Percentiles rank a stretch among this genome's conserved stretches.
phyloP scores from a whole-genome alignment of 768 basidiomycete genomes.

The Agaricus subrufescens region DNA sequence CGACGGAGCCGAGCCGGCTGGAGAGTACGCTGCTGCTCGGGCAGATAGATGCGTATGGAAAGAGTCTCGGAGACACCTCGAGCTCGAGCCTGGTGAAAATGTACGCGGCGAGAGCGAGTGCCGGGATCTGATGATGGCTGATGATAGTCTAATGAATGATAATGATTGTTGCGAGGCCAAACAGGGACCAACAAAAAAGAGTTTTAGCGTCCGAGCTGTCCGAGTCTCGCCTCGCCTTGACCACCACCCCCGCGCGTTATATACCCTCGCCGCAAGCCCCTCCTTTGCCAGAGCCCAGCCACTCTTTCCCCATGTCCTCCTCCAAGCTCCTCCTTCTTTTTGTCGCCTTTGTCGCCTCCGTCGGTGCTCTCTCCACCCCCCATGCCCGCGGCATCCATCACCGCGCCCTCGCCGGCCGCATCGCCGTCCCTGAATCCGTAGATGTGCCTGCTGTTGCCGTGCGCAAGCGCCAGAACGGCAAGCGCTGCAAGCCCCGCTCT shows the following conservation, averaged over 20 bases:
- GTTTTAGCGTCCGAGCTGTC: too few relatives aligned
- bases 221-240: neutral
- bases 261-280: neutral
- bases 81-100: slow-evolving; percentile 76
- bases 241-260: neutral
- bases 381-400: slow-evolving; percentile 37
- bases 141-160: neutral
- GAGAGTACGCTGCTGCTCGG: slow-evolving; percentile 85
- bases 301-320: slow-evolving; percentile 32
- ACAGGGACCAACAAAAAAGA: slow-evolving; percentile 6
- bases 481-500: slow-evolving; percentile 33
- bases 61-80: slow-evolving; percentile 63
- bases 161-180: slow-evolving; percentile 9
- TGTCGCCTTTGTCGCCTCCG: slow-evolving; percentile 35
- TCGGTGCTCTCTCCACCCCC: slow-evolving; percentile 34
- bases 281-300: slow-evolving; percentile 3
- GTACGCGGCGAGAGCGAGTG: slow-evolving; percentile 53
- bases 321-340: slow-evolving; percentile 38
- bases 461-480: slow-evolving; percentile 26
- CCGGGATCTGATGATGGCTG: slow-evolving; percentile 8
- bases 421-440: slow-evolving; percentile 26
- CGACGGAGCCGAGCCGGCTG: slow-evolving; percentile 81
- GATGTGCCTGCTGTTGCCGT: slow-evolving; percentile 16
- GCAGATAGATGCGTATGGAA: slow-evolving; percentile 82
- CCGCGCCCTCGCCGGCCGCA: slow-evolving; percentile 39